phyloP scores from a whole-genome alignment of 768 basidiomycete genomes.

The Kwoniella sp. region DNA sequence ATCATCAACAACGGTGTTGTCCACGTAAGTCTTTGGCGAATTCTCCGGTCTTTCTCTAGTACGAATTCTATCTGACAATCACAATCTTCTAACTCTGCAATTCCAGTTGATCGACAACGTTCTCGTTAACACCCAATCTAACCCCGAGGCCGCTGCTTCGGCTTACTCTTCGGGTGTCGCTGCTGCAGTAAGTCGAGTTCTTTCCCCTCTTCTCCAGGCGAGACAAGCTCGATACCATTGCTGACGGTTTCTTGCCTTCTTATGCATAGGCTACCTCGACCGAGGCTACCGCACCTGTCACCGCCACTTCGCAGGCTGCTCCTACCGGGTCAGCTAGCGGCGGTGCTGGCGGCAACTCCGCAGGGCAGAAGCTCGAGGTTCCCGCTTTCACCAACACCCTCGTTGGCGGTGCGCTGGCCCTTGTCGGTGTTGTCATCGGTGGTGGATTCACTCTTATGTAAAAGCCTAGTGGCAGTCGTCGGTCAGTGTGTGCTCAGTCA shows the following conservation, averaged over 20 bases:
- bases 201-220: neutral
- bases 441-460: slow-evolving; percentile 35
- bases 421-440: slow-evolving; percentile 37
- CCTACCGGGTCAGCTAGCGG: slow-evolving; percentile 20
- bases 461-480: neutral
- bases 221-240: neutral
- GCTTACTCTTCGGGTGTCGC: slow-evolving; percentile 44
- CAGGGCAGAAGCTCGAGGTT: slow-evolving; percentile 20
- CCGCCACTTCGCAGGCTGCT: slow-evolving; percentile 38
- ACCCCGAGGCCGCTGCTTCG: slow-evolving; percentile 53
- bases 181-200: slow-evolving; percentile 23
- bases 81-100: neutral
- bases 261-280: slow-evolving; percentile 35
- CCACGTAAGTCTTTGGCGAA: slow-evolving; percentile 59
- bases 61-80: too few species aligned
- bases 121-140: slow-evolving; percentile 54
- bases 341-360: slow-evolving; percentile 25
- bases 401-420: slow-evolving; percentile 37
- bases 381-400: slow-evolving; percentile 21
- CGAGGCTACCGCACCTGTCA: slow-evolving; percentile 37
- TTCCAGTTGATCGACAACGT: slow-evolving; percentile 53
- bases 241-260: slow-evolving; percentile 3
- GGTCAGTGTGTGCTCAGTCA: too few species aligned
- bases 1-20: slow-evolving; percentile 70
- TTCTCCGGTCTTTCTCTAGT: too few species aligned